Conservation (phyloP, 805 yeast genomes). For the Lipomyces starkeyi region DNA sequence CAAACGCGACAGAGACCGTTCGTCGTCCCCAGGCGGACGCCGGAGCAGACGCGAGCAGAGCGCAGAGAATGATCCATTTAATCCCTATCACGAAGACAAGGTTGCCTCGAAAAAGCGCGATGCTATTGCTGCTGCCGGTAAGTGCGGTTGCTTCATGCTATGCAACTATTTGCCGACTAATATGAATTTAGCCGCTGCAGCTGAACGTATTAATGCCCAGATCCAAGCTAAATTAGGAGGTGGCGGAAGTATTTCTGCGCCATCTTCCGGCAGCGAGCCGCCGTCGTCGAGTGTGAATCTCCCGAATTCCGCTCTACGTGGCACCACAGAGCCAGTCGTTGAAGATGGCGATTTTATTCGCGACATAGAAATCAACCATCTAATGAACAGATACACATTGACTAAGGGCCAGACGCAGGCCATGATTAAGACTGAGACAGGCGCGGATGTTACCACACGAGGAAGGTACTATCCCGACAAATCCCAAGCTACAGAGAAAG, state of each 20-base stretch:
- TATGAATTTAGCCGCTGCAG: conserved; percentile 43
- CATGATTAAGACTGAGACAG: conserved; percentile 43
- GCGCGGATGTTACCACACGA: conserved; percentile 45
- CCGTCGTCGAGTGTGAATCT: conserved; percentile 3
- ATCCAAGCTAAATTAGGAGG: conserved; percentile 30
- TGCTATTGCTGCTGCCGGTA: conserved; percentile 42
- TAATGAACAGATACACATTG: conserved; percentile 47
- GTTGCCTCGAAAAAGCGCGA: conserved; percentile 37
- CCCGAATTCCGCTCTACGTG: conserved; percentile 5
- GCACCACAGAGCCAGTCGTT: conserved; percentile 14
- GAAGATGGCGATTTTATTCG: conserved; percentile 38
- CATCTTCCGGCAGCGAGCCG: background rate
- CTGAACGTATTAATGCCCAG: conserved; percentile 46
- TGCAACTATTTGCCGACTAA: conserved; percentile 20
- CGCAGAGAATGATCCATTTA: background rate
- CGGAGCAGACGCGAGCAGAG: background rate
- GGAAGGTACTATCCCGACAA: conserved; percentile 49
- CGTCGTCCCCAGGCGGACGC: conserved; percentile 22
- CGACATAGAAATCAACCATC: conserved; percentile 47
- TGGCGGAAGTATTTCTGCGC: conserved; percentile 8
- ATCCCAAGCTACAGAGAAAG: conserved; percentile 43
- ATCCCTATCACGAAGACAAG: conserved; percentile 9
- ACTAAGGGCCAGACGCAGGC: conserved; percentile 47
- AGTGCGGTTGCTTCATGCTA: background rate
- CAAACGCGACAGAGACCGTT: conserved; percentile 32